Conservation (phyloP, 805 yeast genomes). For the Suhomyces sp. region DNA sequence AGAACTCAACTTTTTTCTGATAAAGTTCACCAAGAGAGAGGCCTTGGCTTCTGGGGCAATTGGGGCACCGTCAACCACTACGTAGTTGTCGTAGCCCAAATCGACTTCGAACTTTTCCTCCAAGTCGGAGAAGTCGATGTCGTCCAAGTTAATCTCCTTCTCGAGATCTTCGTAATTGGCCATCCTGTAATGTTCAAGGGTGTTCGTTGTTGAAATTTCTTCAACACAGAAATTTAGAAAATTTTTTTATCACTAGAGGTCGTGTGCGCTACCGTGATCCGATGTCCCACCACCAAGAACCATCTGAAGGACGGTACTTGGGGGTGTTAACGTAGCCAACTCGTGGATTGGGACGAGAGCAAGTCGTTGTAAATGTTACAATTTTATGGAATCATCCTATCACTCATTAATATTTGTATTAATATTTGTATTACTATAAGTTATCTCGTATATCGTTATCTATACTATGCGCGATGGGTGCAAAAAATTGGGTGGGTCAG, state of each 20-base stretch:
- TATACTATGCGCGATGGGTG: background rate
- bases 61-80: conserved; percentile 94
- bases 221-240: background rate
- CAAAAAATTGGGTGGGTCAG: background rate
- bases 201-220: background rate
- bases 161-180: conserved; percentile 29
- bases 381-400: too few relatives aligned
- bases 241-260: conserved; percentile 1
- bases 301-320: background rate
- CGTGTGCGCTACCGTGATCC: background rate
- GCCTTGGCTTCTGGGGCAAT: conserved; percentile 88
- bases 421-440: background rate
- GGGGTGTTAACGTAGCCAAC: too few relatives aligned
- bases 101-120: conserved; percentile 67
- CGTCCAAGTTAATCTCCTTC: conserved; percentile 40
- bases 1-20: conserved; percentile 71
- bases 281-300: too few relatives aligned
- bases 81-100: conserved; percentile 68
- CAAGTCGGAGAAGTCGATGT: conserved; percentile 78
- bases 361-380: too few relatives aligned
- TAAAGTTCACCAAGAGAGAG: conserved; percentile 78
- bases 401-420: background rate
- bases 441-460: background rate
- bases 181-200: background rate
- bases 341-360: too few relatives aligned